A percentile compares a stretch with the other conserved stretches of the same genome.
Conservation (phyloP, 805 yeast genomes). For the Pichia scutulata region DNA sequence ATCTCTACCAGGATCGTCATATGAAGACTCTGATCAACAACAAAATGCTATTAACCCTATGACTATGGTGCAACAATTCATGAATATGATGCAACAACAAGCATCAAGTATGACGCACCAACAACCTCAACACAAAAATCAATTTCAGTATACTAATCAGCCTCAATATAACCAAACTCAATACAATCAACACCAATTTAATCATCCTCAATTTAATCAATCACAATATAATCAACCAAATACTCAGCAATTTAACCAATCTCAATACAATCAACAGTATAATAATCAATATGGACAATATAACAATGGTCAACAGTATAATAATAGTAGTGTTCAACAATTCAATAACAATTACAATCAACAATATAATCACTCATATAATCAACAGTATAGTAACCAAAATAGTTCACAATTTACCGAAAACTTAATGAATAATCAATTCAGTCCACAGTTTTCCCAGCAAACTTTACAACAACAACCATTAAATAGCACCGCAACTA, state of each 20-base stretch:
- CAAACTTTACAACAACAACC: constrained; percentile 3
- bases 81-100: constrained; percentile 13
- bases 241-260: constrained; percentile 2
- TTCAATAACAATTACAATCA: background rate
- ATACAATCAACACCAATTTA: background rate
- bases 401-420: constrained; percentile 16
- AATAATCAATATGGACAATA: constrained; percentile 4
- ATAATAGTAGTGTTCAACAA: constrained; percentile 2
- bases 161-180: constrained; percentile 4
- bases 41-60: constrained; percentile 1
- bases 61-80: constrained; percentile 12
- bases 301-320: constrained; percentile 3
- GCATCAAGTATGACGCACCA: constrained; percentile 9
- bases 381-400: constrained; percentile 15
- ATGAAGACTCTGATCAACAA: constrained; percentile 3
- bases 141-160: background rate
- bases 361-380: constrained; percentile 3
- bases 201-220: background rate
- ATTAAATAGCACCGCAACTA: background rate
- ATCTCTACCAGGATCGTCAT: background rate
- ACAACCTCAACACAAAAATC: constrained; percentile 9
- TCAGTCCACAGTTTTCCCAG: constrained; percentile 9
- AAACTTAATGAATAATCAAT: constrained; percentile 1
- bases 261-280: constrained; percentile 4
- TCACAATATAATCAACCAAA: constrained; percentile 1